These are phyloP conservation scores for Aspergillus campestris DNA, from an alignment of 495 filamentous ascomycete genomes.

Conservation along the genomic window DNA sequence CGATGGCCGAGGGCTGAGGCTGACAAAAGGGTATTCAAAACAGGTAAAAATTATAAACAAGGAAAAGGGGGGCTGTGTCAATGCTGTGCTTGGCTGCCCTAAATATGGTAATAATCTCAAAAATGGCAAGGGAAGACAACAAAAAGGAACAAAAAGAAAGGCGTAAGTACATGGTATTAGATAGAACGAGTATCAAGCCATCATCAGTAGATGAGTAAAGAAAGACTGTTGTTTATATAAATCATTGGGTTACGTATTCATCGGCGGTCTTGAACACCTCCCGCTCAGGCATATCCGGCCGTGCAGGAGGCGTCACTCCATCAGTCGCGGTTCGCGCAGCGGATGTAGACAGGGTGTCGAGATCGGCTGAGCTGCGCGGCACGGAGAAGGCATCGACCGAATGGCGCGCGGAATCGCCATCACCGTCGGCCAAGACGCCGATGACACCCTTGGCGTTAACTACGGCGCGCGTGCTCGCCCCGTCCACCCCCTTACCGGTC, in stretches of 20 bases:
- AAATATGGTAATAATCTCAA: no score
- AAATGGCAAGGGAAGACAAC: no score
- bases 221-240: no score
- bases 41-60: no score
- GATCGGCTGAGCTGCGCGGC: slow-evolving; percentile 3
- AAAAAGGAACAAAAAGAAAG: no score
- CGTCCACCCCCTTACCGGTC: slow-evolving; percentile 16
- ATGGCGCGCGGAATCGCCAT: slow-evolving; percentile 12
- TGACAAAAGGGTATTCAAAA: no score
- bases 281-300: slow-evolving; percentile 26
- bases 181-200: no score
- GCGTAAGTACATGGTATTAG: no score
- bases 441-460: slow-evolving; percentile 24
- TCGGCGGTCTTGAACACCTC: slow-evolving; percentile 1
- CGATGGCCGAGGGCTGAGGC: no score
- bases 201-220: no score
- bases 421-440: slow-evolving; percentile 6
- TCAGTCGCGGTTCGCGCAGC: background rate
- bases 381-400: slow-evolving; percentile 25
- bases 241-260: background rate
- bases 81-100: no score
- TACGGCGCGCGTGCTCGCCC: slow-evolving; percentile 32
- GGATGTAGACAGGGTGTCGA: background rate
- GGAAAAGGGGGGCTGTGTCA: no score
- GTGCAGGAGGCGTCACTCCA: slow-evolving; percentile 6